Evolutionary conservation across 306 rosid species (phyloP), one percentile per base, ranked within the genome.

Genomic region (Vachellia pachyceras): DNA sequence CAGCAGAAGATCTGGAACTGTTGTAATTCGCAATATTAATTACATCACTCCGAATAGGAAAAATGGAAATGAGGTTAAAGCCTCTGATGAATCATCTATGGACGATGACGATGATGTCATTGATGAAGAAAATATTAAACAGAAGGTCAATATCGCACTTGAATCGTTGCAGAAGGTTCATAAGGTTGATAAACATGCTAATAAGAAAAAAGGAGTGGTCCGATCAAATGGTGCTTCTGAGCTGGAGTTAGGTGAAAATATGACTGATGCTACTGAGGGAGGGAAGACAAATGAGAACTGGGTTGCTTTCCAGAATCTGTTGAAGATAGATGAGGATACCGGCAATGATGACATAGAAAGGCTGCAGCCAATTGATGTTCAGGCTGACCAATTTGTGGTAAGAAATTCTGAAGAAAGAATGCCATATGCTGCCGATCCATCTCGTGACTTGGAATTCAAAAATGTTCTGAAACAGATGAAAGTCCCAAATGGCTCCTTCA

Each of bases 11-110:
- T 89, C 90, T 23, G 77, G 92, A 73, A 88, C 89, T 57, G 91
- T 88, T 80, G 90, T 88, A 69, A 90, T 90, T 88, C 90, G 89
- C 69, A 90, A 90, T 75, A 90, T 90, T 79, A 88, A 90, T 83
- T 90, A 90, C 87, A 85, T 90, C 81, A 85, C 91, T 67, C 92
- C 92, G 8, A 90, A 88, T 74, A 85, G 82, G 83, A 90, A 84
- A 80, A 87, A 87, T 85, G 90, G 91, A 50, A 87, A 85, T 42
- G 88, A 88, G 65, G 87, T 77, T 40, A 76, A 86, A 78, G 85
- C 9, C 76, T 83, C 89, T 33, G 88, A 83, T 85, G 92, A 80
- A 47, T 86, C 90, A 42, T 77, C 82, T 76, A 18, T 40, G 5
- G 90, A 87, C 13, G 86, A 84, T 77, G n/a, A n/a, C n/a, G 89